A percentile compares a stretch with the other conserved stretches of the same genome.
These are phyloP conservation scores for Calonectria crousiana DNA, from an alignment of 2,329 filamentous ascomycete species.

Conservation along the genomic window DNA sequence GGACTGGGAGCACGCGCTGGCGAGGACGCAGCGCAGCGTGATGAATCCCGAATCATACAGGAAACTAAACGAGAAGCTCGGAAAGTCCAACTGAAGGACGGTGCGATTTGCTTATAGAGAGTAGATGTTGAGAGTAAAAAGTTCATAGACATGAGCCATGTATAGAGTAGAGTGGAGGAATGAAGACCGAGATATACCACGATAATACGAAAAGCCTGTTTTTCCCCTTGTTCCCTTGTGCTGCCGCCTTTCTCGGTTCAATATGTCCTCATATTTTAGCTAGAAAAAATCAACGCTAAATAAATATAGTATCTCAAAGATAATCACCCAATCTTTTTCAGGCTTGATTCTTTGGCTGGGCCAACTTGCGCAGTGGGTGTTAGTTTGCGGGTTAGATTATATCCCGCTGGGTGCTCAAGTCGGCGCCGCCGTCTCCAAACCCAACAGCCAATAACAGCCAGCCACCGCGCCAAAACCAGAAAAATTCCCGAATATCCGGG, in stretches of 20 bases:
- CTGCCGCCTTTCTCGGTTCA: background rate
- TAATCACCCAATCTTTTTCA: no score
- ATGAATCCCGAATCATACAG: conserved; percentile 59
- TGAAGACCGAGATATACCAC: background rate
- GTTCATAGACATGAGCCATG: background rate
- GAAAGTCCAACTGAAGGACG: conserved; percentile 20
- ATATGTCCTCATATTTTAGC: no score
- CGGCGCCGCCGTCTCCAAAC: background rate
- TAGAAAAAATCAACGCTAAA: no score
- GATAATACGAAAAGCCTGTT: background rate
- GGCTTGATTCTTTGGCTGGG: no score
- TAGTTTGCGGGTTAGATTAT: no score
- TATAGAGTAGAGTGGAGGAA: background rate
- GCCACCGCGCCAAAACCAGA: background rate
- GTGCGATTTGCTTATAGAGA: background rate
- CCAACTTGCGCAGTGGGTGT: no score
- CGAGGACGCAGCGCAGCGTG: conserved; percentile 63
- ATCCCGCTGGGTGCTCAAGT: background rate
- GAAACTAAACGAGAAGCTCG: conserved; percentile 41
- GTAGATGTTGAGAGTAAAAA: background rate
- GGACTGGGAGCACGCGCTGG: conserved; percentile 67
- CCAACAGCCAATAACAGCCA: background rate
- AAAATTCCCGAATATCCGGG: background rate
- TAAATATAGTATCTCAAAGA: no score
- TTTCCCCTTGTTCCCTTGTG: background rate